Conservation (phyloP, 495 filamentous ascomycete species). For the Hypoxylon subgilvum region DNA sequence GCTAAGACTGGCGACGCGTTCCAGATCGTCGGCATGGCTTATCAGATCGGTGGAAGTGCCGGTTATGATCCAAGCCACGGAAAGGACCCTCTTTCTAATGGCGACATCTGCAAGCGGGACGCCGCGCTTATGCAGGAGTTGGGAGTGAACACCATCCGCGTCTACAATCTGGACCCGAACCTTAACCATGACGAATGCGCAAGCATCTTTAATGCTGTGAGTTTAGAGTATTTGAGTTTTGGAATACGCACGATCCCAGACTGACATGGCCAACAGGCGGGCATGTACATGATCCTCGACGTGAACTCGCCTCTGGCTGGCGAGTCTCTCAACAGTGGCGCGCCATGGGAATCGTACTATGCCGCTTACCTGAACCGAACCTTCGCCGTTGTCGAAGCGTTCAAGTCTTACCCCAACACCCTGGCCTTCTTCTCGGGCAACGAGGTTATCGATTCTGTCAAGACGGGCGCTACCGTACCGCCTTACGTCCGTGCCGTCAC, state of each 20-base stretch:
- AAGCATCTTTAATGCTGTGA: constrained; percentile 87
- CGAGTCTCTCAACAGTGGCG: constrained; percentile 72
- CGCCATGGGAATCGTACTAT: constrained; percentile 76
- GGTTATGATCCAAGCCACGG: constrained; percentile 69
- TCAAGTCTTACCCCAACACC: constrained; percentile 90
- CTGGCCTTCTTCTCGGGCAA: constrained; percentile 94
- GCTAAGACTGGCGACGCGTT: constrained; percentile 77
- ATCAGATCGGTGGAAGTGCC: constrained; percentile 89
- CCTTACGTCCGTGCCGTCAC: constrained; percentile 75
- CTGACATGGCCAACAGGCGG: constrained; percentile 38
- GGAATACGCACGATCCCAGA: background rate
- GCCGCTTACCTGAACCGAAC: constrained; percentile 77
- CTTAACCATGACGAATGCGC: constrained; percentile 88
- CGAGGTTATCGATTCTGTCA: constrained; percentile 82
- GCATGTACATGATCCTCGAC: constrained; percentile 72
- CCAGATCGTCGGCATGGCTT: constrained; percentile 90
- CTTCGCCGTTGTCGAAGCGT: constrained; percentile 90
- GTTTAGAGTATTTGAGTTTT: constrained; percentile 44
- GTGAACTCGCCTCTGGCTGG: constrained; percentile 89
- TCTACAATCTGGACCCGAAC: constrained; percentile 87
- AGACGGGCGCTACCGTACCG: constrained; percentile 61
- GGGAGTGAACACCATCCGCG: constrained; percentile 85
- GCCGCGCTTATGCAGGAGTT: constrained; percentile 89
- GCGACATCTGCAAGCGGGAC: constrained; percentile 80
- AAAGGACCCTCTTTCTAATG: constrained; percentile 77